These are phyloP conservation scores for Trichoderma citrinoviride DNA, from an alignment of 2,329 filamentous ascomycete genomes.

Conservation along the genomic window DNA sequence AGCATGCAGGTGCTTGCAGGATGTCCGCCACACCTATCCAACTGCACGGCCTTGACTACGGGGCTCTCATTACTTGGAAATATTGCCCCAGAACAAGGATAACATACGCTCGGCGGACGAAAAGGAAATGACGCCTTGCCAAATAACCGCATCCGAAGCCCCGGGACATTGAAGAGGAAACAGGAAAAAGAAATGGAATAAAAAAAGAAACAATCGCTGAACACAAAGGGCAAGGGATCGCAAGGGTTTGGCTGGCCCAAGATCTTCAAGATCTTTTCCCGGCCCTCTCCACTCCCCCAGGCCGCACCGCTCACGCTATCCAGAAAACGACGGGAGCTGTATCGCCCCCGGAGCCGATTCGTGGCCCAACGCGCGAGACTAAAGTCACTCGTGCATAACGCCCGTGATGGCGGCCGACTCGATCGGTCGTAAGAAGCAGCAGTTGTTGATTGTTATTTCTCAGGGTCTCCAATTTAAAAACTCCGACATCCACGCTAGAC, in stretches of 20 bases:
- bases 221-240: background rate
- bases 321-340: background rate
- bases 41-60: background rate
- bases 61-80: background rate
- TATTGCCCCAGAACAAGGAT: no score
- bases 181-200: background rate
- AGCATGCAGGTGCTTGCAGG: background rate
- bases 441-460: background rate
- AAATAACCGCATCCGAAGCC: background rate
- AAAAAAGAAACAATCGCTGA: background rate
- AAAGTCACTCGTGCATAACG: background rate
- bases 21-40: background rate
- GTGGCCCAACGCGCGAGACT: background rate
- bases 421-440: background rate
- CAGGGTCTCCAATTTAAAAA: conserved; percentile 1
- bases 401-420: conserved; percentile 2
- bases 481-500: conserved; percentile 7
- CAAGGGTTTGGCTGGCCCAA: background rate
- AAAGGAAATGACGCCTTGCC: background rate
- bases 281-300: conserved; percentile 1
- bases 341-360: conserved; percentile 2
- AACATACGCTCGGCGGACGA: background rate
- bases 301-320: background rate
- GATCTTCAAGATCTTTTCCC: conserved; percentile 18
- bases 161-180: background rate